A percentile compares a stretch with the other conserved stretches of the same genome.
These are phyloP conservation scores for Penicillium sp. DNA, from an alignment of 2,329 filamentous ascomycete genomes.

Conservation along the genomic window DNA sequence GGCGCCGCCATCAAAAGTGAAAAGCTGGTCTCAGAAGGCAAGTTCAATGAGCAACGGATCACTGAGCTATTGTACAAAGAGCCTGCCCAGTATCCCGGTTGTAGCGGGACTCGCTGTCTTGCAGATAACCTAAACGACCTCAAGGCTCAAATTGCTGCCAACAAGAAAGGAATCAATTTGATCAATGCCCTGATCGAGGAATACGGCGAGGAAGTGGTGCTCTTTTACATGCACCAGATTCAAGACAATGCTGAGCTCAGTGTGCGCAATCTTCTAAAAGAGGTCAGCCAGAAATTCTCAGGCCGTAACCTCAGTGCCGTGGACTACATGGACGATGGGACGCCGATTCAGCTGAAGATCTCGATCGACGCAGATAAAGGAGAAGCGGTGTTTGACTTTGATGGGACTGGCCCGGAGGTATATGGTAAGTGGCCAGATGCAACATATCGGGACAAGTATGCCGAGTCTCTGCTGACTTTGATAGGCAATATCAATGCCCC, in stretches of 20 bases:
- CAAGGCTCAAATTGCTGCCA: constrained; percentile 79
- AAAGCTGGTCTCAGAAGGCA: constrained; percentile 41
- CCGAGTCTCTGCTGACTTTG: background rate
- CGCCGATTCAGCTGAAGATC: constrained; percentile 71
- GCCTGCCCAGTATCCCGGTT: constrained; percentile 70
- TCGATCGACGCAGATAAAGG: constrained; percentile 69
- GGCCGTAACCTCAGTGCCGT: constrained; percentile 66
- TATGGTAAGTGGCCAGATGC: constrained; percentile 15
- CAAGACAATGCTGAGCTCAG: constrained; percentile 74
- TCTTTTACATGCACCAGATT: constrained; percentile 77
- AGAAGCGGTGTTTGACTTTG: constrained; percentile 73
- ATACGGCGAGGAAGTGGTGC: constrained; percentile 69
- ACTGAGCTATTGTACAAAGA: constrained; percentile 68
- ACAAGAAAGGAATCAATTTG: constrained; percentile 76
- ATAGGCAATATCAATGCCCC: constrained; percentile 72
- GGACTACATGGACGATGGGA: constrained; percentile 83
- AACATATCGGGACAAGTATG: constrained; percentile 41
- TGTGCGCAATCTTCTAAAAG: constrained; percentile 69
- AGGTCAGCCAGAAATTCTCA: constrained; percentile 62
- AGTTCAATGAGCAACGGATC: constrained; percentile 73
- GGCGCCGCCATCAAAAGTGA: constrained; percentile 66
- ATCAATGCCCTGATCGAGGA: constrained; percentile 72
- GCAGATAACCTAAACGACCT: constrained; percentile 80
- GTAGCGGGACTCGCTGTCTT: constrained; percentile 72
- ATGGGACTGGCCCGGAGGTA: constrained; percentile 74